Evolutionary conservation across 1,284 basidiomycete species (phyloP).

Genomic region (Cutaneotrichosporon cyanovorans): DNA sequence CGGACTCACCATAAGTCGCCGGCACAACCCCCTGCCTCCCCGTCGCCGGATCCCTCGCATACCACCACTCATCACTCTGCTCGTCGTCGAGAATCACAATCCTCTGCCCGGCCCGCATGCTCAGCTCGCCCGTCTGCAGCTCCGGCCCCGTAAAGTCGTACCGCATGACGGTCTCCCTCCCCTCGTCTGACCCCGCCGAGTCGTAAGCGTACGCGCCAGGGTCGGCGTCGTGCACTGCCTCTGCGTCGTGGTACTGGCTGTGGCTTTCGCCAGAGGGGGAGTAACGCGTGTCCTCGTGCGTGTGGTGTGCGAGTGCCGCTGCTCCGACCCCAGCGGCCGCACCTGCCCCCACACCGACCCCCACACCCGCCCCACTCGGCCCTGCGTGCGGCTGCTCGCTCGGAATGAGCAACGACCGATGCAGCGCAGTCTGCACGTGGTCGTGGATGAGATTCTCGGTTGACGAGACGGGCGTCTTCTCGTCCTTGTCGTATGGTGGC

Average conservation of each 20-base stretch:
- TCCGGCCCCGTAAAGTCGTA: slow-evolving; percentile 40
- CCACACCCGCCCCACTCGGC: not conserved
- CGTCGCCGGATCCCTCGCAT: slow-evolving; percentile 66
- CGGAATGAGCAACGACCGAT: slow-evolving; percentile 34
- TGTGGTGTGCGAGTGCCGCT: no score
- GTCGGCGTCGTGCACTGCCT: slow-evolving; percentile 29
- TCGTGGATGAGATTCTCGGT: slow-evolving; percentile 67
- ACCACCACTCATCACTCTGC: slow-evolving; percentile 70
- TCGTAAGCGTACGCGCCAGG: slow-evolving; percentile 23
- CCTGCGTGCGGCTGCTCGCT: not conserved
- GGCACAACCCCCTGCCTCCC: slow-evolving; percentile 81
- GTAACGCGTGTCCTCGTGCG: no score
- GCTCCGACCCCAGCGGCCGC: slow-evolving; percentile 37
- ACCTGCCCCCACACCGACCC: slow-evolving; percentile 12
- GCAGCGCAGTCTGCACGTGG: slow-evolving; percentile 75
- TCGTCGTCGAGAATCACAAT: slow-evolving; percentile 37
- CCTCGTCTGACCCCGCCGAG: slow-evolving; percentile 48
- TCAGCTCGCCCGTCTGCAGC: slow-evolving; percentile 39
- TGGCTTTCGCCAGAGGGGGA: no score
- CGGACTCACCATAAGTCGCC: slow-evolving; percentile 58
- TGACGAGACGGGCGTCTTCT: slow-evolving; percentile 45
- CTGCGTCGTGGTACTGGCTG: slow-evolving; percentile 7
- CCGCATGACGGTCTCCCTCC: slow-evolving; percentile 40
- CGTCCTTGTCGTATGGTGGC: slow-evolving; percentile 54
- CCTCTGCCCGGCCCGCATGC: slow-evolving; percentile 38